Evolutionary conservation across 2,329 filamentous ascomycete genomes (phyloP).

Genomic region (Didymella exigua): DNA sequence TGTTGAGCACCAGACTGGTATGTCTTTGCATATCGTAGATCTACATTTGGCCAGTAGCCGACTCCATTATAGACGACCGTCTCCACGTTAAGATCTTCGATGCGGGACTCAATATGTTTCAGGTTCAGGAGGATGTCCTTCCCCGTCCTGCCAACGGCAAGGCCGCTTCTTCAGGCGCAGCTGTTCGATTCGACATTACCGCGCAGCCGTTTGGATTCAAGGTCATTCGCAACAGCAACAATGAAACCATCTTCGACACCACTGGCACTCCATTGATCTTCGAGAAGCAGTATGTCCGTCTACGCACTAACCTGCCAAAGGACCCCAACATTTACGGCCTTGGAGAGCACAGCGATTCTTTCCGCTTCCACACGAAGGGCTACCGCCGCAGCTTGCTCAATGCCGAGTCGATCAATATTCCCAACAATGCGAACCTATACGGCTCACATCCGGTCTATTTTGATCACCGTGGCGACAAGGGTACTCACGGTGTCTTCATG

Average conservation of each 20-base stretch:
- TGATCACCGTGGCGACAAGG: constrained; percentile 66
- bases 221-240: constrained; percentile 63
- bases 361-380: constrained; percentile 69
- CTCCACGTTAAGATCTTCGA: constrained; percentile 78
- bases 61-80: constrained; percentile 60
- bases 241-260: constrained; percentile 71
- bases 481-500: constrained; percentile 47
- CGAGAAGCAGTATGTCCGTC: constrained; percentile 76
- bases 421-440: constrained; percentile 70
- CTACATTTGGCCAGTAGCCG: not conserved
- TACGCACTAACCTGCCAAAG: constrained; percentile 72
- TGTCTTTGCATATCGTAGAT: not conserved
- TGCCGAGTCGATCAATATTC: constrained; percentile 67
- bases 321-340: constrained; percentile 77
- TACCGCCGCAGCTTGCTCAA: constrained; percentile 74
- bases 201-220: constrained; percentile 71
- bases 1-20: constrained; percentile 67
- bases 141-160: constrained; percentile 60
- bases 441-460: constrained; percentile 76
- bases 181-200: constrained; percentile 61
- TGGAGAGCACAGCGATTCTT: constrained; percentile 76
- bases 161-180: constrained; percentile 44
- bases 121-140: constrained; percentile 73
- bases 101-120: constrained; percentile 70
- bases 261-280: constrained; percentile 71